Percentiles rank a stretch among this genome's conserved stretches.
These are phyloP conservation scores for Cnidoscolus chayamansa DNA, from an alignment of 441 rosid species.

Conservation along the genomic window DNA sequence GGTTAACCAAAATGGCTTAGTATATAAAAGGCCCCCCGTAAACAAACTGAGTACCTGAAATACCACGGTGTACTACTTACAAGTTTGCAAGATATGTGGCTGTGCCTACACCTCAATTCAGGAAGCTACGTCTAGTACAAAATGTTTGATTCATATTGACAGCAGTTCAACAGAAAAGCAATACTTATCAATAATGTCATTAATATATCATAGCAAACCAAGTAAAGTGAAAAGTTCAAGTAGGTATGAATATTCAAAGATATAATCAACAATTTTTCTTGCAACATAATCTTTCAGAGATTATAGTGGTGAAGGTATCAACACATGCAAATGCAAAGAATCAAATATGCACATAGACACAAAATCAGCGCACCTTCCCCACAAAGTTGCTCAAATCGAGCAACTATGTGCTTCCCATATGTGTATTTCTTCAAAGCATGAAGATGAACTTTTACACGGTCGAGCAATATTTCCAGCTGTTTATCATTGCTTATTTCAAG, in stretches of 20 bases:
- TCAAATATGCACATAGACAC: not conserved
- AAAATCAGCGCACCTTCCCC: constrained; percentile 46
- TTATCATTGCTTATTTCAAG: constrained; percentile 58
- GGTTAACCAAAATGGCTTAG: no score
- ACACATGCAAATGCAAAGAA: not conserved
- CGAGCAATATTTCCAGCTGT: constrained; percentile 52
- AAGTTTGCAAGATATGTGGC: not conserved
- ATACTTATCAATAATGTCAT: not conserved
- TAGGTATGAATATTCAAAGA: not conserved
- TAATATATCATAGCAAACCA: not conserved
- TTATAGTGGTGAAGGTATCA: not conserved
- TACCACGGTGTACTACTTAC: not conserved
- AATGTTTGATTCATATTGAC: no score
- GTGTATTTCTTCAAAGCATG: constrained; percentile 83
- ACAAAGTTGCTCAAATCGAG: constrained; percentile 65
- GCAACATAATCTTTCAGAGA: not conserved
- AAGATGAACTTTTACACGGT: constrained; percentile 53
- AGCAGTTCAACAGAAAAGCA: no score
- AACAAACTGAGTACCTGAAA: not conserved
- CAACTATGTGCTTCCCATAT: constrained; percentile 87
- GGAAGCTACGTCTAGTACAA: no score
- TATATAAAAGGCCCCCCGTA: no score
- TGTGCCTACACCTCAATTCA: not conserved
- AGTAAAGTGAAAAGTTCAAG: not conserved
- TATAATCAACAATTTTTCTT: no score